Conservation (phyloP, 1,284 basidiomycete species). For the Fomitiporia mediterranea region DNA sequence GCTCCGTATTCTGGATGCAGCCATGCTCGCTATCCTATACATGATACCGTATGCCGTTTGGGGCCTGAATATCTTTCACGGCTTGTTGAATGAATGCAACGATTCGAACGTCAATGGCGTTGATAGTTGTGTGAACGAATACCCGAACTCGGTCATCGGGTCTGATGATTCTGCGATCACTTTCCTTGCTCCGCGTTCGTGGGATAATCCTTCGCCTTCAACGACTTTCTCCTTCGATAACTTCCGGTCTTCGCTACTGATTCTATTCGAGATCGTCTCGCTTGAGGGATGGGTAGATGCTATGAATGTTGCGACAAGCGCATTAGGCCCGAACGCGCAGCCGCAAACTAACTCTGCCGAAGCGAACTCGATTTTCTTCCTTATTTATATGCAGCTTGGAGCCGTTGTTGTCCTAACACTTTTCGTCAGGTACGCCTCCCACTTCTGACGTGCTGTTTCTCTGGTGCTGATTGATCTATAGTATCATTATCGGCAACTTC, state of each 20-base stretch:
- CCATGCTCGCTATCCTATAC: slow-evolving; percentile 89
- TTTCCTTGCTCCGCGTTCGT: slow-evolving; percentile 80
- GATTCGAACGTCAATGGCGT: slow-evolving; percentile 58
- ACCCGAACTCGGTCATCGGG: slow-evolving; percentile 50
- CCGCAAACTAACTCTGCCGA: slow-evolving; percentile 70
- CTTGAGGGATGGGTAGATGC: slow-evolving; percentile 96
- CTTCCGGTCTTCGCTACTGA: slow-evolving; percentile 82
- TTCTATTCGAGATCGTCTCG: slow-evolving; percentile 96
- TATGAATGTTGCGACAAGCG: slow-evolving; percentile 78
- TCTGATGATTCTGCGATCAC: slow-evolving; percentile 44
- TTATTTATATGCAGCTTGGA: slow-evolving; percentile 92
- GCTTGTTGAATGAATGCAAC: slow-evolving; percentile 84
- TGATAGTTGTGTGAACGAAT: slow-evolving; percentile 75
- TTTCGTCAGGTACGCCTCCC: slow-evolving; percentile 68
- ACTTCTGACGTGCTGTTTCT: neutral
- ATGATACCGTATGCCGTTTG: slow-evolving; percentile 97
- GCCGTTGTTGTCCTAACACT: slow-evolving; percentile 87
- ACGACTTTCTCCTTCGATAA: slow-evolving; percentile 91
- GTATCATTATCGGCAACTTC: slow-evolving; percentile 96
- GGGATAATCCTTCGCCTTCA: slow-evolving; percentile 83
- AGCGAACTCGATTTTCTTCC: slow-evolving; percentile 86
- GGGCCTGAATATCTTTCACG: slow-evolving; percentile 93
- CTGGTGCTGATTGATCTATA: slow-evolving; percentile 28
- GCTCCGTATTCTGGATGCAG: slow-evolving; percentile 84
- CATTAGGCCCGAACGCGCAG: slow-evolving; percentile 67